phyloP scores from a whole-genome alignment of 2,329 filamentous ascomycete species.

The Colletotrichum sp. region DNA sequence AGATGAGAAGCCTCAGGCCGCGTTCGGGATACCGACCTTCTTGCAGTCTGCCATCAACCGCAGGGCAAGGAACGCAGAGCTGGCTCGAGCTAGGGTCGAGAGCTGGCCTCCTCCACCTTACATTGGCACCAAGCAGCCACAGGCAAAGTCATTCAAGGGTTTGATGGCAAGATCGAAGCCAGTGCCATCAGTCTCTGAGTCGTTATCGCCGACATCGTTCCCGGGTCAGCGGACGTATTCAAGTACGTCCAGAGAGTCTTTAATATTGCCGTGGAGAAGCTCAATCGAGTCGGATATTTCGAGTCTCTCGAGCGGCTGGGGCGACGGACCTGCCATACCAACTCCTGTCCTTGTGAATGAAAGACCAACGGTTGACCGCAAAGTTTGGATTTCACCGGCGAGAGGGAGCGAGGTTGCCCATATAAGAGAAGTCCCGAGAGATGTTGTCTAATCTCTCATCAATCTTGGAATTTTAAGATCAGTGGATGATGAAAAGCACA shows the following conservation, averaged over 20 bases:
- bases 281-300: neutral
- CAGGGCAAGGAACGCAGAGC: neutral
- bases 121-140: neutral
- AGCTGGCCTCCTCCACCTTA: neutral
- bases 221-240: neutral
- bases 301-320: conserved; percentile 3
- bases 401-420: neutral
- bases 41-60: neutral
- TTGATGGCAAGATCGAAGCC: neutral
- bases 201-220: neutral
- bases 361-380: neutral
- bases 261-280: neutral
- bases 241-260: neutral
- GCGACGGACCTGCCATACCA: neutral
- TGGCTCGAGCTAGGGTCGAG: neutral
- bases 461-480: neutral
- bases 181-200: neutral
- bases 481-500: no score
- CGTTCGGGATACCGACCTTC: neutral
- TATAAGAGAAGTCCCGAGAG: neutral
- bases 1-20: neutral
- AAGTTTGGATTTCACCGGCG: neutral
- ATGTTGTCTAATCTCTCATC: neutral
- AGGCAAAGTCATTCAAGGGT: neutral
- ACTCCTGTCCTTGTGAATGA: neutral